These are phyloP conservation scores for Coleophoma crateriformis DNA, from an alignment of 2,329 filamentous ascomycete species.

Conservation along the genomic window DNA sequence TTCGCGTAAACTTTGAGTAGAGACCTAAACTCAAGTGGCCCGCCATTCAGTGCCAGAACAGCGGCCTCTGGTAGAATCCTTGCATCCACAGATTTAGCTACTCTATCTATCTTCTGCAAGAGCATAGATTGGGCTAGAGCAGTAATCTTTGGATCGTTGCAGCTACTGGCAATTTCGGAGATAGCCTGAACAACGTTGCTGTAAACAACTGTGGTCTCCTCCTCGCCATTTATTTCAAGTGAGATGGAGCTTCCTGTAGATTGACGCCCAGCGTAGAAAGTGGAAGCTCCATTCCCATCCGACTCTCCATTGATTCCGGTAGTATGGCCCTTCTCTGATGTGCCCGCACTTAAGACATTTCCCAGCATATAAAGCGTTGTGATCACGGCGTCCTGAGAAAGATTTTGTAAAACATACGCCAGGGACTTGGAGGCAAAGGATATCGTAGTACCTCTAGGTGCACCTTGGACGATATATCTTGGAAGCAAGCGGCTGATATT, in stretches of 20 bases:
- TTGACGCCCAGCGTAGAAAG: slow-evolving; percentile 48
- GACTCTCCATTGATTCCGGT: slow-evolving; percentile 40
- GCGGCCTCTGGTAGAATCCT: slow-evolving; percentile 82
- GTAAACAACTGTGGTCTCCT: slow-evolving; percentile 73
- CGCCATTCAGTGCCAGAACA: slow-evolving; percentile 69
- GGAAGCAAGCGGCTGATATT: slow-evolving; percentile 75
- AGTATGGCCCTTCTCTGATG: slow-evolving; percentile 36
- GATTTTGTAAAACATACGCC: slow-evolving; percentile 70
- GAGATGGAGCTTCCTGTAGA: slow-evolving; percentile 75
- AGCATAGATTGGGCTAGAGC: slow-evolving; percentile 93
- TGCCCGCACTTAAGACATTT: slow-evolving; percentile 79
- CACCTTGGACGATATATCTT: slow-evolving; percentile 81
- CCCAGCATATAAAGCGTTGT: slow-evolving; percentile 95
- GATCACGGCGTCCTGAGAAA: slow-evolving; percentile 90
- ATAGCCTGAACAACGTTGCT: slow-evolving; percentile 93
- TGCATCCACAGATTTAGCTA: slow-evolving; percentile 74
- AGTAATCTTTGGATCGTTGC: slow-evolving; percentile 85
- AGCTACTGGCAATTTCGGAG: slow-evolving; percentile 78
- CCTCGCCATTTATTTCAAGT: slow-evolving; percentile 66
- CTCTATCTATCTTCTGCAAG: slow-evolving; percentile 87
- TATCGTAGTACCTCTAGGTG: slow-evolving; percentile 63
- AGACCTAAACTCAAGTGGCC: slow-evolving; percentile 76
- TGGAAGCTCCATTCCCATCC: slow-evolving; percentile 37
- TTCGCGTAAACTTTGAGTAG: slow-evolving; percentile 79
- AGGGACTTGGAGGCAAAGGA: slow-evolving; percentile 78